Evolutionary conservation across 768 basidiomycete genomes (phyloP).

Genomic region (Clathrus columnatus): DNA sequence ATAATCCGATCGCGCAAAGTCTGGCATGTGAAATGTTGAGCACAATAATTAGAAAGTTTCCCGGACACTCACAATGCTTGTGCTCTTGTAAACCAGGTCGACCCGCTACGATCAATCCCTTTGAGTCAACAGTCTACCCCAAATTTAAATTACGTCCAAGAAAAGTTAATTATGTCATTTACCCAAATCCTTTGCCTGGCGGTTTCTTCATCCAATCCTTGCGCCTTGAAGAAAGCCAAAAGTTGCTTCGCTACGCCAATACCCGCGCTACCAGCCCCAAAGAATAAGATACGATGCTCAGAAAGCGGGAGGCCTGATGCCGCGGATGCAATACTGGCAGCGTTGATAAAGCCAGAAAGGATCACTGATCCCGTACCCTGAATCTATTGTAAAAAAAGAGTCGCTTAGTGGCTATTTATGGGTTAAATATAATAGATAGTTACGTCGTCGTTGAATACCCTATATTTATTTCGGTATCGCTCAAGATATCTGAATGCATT

Average conservation of each 20-base stretch:
- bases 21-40: background rate
- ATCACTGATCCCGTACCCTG: constrained; percentile 36
- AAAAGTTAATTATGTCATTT: background rate
- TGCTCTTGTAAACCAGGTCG: constrained; percentile 32
- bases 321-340: constrained; percentile 23
- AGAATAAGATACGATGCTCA: constrained; percentile 37
- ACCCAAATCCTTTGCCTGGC: constrained; percentile 33
- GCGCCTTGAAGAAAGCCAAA: constrained; percentile 30
- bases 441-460: constrained; percentile 31
- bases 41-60: background rate
- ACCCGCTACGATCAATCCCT: constrained; percentile 35
- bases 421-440: background rate
- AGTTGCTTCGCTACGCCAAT: constrained; percentile 38
- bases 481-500: constrained; percentile 34
- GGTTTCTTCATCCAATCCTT: constrained; percentile 30
- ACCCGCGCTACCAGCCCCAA: constrained; percentile 35
- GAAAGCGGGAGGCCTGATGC: constrained; percentile 24
- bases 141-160: background rate
- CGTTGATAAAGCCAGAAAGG: constrained; percentile 33
- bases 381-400: constrained; percentile 14
- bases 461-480: constrained; percentile 22
- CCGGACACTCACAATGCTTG: constrained; percentile 23
- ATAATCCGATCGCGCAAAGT: constrained; percentile 32
- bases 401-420: background rate
- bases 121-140: constrained; percentile 26